These are phyloP conservation scores for Colletotrichum neosansevieriae DNA, from an alignment of 2,329 filamentous ascomycete genomes.

Conservation along the genomic window DNA sequence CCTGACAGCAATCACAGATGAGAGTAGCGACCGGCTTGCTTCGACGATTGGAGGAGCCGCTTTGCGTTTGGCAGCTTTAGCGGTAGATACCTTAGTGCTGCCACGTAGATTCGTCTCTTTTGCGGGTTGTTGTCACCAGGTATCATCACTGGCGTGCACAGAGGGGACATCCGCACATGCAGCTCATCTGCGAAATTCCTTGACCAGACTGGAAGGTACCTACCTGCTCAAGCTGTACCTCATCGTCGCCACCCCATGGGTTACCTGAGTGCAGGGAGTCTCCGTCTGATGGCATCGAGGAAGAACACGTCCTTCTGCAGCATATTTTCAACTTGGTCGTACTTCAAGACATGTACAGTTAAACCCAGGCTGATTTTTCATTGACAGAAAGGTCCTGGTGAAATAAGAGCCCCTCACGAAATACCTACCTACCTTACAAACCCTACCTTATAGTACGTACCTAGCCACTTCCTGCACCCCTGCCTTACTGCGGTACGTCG, in stretches of 20 bases:
- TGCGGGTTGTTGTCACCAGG: background rate
- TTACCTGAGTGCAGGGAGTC: background rate
- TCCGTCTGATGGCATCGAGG: background rate
- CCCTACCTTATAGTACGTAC: no score
- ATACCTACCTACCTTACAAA: background rate
- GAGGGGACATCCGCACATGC: slow-evolving; percentile 7
- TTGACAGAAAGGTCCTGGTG: background rate
- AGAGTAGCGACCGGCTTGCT: background rate
- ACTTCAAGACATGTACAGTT: background rate
- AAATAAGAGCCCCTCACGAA: slow-evolving; percentile 21
- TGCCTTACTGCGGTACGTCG: slow-evolving; percentile 35
- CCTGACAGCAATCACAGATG: slow-evolving; percentile 5
- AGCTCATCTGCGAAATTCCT: background rate
- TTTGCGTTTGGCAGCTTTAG: background rate
- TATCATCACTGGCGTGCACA: slow-evolving; percentile 5
- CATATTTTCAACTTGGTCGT: background rate
- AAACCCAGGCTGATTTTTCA: no score
- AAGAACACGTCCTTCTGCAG: background rate
- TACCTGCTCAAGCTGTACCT: background rate
- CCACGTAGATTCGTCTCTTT: background rate
- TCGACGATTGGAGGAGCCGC: background rate
- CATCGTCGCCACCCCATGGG: slow-evolving; percentile 8
- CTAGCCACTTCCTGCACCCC: slow-evolving; percentile 27
- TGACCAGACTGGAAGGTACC: background rate
- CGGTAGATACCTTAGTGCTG: no score